Percentiles rank a stretch among this genome's conserved stretches.
These are phyloP conservation scores for Chamaecyparis obtusa DNA, from an alignment of 75 land plant species.

Conservation along the genomic window DNA sequence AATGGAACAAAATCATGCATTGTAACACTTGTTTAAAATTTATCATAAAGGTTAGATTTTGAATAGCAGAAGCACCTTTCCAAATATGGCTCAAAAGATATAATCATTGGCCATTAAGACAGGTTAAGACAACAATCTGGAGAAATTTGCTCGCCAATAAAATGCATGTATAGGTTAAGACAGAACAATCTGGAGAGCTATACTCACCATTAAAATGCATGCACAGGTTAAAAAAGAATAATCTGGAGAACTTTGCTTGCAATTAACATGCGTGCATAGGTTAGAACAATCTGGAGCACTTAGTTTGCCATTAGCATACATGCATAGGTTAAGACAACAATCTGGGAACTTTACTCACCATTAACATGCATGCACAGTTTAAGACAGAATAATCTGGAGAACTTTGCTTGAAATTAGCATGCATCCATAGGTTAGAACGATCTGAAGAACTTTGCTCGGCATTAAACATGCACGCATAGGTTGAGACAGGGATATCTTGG, in stretches of 20 bases:
- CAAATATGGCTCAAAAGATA: background rate
- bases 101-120: background rate
- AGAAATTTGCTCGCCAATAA: background rate
- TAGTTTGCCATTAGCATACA: no score
- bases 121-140: background rate
- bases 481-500: background rate
- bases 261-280: background rate
- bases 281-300: no score
- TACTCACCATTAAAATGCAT: background rate
- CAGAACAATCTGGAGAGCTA: background rate
- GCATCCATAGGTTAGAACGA: background rate
- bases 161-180: background rate
- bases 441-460: background rate
- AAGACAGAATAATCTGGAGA: no score
- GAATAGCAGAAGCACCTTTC: background rate
- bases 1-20: background rate
- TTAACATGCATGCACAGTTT: no score
- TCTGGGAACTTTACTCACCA: background rate
- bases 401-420: no score
- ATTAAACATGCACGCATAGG: background rate
- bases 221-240: background rate
- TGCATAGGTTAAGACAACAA: background rate
- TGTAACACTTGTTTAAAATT: background rate
- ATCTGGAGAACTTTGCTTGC: background rate
- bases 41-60: background rate